Evolutionary conservation across 768 basidiomycete genomes (phyloP).

Genomic region (Lactifluus pinguis): DNA sequence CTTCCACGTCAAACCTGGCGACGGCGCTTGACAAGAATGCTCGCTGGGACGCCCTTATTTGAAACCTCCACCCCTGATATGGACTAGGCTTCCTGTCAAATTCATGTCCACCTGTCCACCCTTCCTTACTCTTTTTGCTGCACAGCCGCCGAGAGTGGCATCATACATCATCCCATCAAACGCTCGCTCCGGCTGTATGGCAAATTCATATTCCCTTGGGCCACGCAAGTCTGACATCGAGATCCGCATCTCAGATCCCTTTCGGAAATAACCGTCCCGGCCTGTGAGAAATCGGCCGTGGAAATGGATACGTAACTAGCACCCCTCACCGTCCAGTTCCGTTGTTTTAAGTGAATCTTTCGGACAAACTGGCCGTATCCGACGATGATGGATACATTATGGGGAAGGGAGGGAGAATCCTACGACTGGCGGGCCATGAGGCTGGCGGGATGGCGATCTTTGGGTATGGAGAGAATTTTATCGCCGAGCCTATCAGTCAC

Average conservation of each 20-base stretch:
- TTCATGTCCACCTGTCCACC: constrained; percentile 9
- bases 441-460: constrained; percentile 1
- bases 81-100: constrained; percentile 11
- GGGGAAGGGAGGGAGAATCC: neutral
- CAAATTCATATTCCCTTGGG: constrained; percentile 13
- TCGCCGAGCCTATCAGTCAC: constrained; percentile 3
- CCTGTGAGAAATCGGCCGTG: constrained; percentile 7
- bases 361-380: constrained; percentile 4
- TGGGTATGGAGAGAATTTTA: neutral
- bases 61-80: neutral
- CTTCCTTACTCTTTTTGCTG: constrained; percentile 4
- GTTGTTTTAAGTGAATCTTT: constrained; percentile 14
- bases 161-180: constrained; percentile 13
- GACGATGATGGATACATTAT: neutral
- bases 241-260: constrained; percentile 12
- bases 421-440: neutral
- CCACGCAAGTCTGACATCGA: constrained; percentile 11
- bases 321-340: neutral
- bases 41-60: constrained; percentile 1
- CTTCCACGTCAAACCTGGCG: constrained; percentile 17
- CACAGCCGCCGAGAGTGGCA: constrained; percentile 13
- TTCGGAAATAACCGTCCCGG: constrained; percentile 15
- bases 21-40: constrained; percentile 9
- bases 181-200: constrained; percentile 2
- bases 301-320: constrained; percentile 9